A percentile compares a stretch with the other conserved stretches of the same genome.
These are phyloP conservation scores for Filobasidium uniguttulatum DNA, from an alignment of 1,284 basidiomycete species.

Conservation along the genomic window DNA sequence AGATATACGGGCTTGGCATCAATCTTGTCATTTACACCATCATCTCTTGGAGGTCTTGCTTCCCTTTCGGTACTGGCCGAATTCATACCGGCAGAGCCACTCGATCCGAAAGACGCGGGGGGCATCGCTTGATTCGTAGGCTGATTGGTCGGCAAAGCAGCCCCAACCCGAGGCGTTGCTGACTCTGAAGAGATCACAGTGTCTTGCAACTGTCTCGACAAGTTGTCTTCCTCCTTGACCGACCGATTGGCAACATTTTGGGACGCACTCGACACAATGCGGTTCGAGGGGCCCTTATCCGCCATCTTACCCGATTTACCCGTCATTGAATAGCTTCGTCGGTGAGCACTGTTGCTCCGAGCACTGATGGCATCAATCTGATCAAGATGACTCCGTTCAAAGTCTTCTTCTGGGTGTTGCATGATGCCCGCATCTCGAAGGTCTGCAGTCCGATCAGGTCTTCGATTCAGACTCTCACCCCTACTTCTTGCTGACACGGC, in stretches of 20 bases:
- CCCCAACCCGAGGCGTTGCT: neutral
- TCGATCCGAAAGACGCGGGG: neutral
- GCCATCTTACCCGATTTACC: neutral
- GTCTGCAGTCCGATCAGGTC: constrained; percentile 3
- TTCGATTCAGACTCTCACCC: constrained; percentile 17
- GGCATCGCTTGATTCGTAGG: neutral
- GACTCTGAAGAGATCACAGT: neutral
- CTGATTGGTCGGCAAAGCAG: neutral
- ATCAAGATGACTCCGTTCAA: constrained; percentile 22
- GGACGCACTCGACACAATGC: neutral
- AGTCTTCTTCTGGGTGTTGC: constrained; percentile 33
- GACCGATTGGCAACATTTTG: neutral
- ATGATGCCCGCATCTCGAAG: constrained; percentile 19
- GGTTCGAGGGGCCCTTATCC: neutral
- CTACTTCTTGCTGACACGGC: constrained; percentile 10
- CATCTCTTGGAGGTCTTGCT: constrained; percentile 20
- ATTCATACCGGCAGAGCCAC: neutral
- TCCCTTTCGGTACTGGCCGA: constrained; percentile 7
- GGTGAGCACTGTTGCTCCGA: constrained; percentile 45
- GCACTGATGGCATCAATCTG: constrained; percentile 30
- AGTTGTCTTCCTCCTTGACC: neutral
- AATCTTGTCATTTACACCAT: constrained; percentile 19
- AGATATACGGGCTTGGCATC: constrained; percentile 78
- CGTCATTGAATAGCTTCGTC: constrained; percentile 47
- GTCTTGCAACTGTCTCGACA: neutral